These are phyloP conservation scores for Anthostomella pinea DNA, from an alignment of 2,329 filamentous ascomycete genomes.

Conservation along the genomic window DNA sequence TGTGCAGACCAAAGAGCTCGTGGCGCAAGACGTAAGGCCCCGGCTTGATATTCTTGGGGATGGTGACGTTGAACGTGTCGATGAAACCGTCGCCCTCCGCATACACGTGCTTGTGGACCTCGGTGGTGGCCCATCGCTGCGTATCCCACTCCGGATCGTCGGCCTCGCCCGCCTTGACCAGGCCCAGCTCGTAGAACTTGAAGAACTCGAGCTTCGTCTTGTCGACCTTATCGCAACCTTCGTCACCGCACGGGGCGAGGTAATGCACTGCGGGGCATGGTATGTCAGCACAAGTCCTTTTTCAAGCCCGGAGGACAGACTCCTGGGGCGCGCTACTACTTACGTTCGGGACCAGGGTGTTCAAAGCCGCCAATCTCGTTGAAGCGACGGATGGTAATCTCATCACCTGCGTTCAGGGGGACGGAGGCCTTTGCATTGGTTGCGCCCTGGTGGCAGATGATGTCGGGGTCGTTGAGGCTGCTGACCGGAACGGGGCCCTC, in stretches of 20 bases:
- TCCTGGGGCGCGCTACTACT: no score
- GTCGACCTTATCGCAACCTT: slow-evolving; percentile 28
- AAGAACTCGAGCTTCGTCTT: slow-evolving; percentile 31
- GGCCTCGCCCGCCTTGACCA: slow-evolving; percentile 26
- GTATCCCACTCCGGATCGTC: slow-evolving; percentile 41
- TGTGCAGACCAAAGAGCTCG: slow-evolving; percentile 29
- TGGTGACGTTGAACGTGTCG: slow-evolving; percentile 32
- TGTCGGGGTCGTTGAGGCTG: slow-evolving; percentile 13
- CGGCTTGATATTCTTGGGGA: slow-evolving; percentile 31
- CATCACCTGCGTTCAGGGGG: slow-evolving; percentile 23
- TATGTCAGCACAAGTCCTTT: not conserved
- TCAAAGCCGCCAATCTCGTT: slow-evolving; percentile 19
- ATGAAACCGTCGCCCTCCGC: slow-evolving; percentile 47
- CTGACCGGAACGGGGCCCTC: slow-evolving; percentile 17
- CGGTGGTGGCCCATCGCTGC: slow-evolving; percentile 42
- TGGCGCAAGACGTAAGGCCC: slow-evolving; percentile 25
- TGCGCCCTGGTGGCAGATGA: slow-evolving; percentile 18
- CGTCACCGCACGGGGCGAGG: slow-evolving; percentile 34
- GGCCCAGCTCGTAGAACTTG: slow-evolving; percentile 29
- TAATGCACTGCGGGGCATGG: slow-evolving; percentile 30
- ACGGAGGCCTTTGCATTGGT: slow-evolving; percentile 17
- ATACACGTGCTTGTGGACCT: slow-evolving; percentile 39
- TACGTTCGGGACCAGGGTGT: slow-evolving; percentile 26
- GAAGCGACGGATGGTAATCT: slow-evolving; percentile 27
- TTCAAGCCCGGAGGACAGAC: not conserved